Evolutionary conservation across 345 rosid species (phyloP).

Genomic region (Linum tenue): DNA sequence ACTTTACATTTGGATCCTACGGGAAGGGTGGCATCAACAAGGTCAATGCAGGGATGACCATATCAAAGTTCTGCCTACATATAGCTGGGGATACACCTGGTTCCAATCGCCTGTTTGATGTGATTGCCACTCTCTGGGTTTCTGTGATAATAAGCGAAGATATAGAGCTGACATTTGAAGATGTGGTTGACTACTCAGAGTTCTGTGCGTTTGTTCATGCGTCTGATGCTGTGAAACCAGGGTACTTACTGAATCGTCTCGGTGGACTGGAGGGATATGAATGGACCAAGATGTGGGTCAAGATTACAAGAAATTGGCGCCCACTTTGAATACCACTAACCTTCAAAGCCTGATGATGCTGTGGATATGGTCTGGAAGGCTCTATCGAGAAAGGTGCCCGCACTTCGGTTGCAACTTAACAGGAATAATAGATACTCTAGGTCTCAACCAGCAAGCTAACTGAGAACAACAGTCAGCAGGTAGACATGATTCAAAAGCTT

Average conservation of each 20-base stretch:
- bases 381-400: slow-evolving; percentile 45
- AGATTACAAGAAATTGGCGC: slow-evolving; percentile 44
- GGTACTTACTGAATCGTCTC: slow-evolving; percentile 52
- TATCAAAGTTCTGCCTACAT: slow-evolving; percentile 77
- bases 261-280: slow-evolving; percentile 39
- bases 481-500: neutral
- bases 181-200: slow-evolving; percentile 69
- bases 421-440: slow-evolving; percentile 40
- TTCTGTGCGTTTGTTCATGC: slow-evolving; percentile 62
- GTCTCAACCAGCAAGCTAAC: slow-evolving; percentile 13
- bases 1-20: slow-evolving; percentile 66
- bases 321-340: slow-evolving; percentile 59
- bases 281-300: slow-evolving; percentile 74
- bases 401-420: slow-evolving; percentile 35
- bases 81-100: slow-evolving; percentile 96
- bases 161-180: slow-evolving; percentile 84
- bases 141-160: slow-evolving; percentile 86
- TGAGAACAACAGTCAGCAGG: slow-evolving; percentile 1
- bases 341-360: slow-evolving; percentile 66
- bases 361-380: slow-evolving; percentile 90
- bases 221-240: slow-evolving; percentile 61
- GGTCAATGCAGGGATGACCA: slow-evolving; percentile 85
- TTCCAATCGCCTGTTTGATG: slow-evolving; percentile 85
- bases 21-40: slow-evolving; percentile 48
- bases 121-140: slow-evolving; percentile 75